Evolutionary conservation across 78 protist genomes (phyloP), one percentile per base, ranked within the genome.

Genomic region (Tieghemostelium lacteum): DNA sequence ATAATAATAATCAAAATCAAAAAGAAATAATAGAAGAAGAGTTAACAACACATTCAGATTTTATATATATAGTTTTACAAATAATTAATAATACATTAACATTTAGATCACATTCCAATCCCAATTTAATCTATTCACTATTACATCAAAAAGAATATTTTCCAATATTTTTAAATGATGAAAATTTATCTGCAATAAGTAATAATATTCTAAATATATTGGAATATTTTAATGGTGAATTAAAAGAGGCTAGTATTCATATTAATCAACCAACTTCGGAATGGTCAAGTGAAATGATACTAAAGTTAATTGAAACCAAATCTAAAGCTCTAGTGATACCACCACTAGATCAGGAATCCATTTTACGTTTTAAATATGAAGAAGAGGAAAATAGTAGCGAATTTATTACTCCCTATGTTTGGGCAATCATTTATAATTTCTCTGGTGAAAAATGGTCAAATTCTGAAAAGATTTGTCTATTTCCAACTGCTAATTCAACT

Each of bases 1-100:
- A 2, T 45, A 45, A 39, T 29, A 42, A 69, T 50, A 71, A 22
- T 45, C 52, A 45, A 6, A 54, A 16, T 28, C 26, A 50, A 0
- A 65, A 33, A 37, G 88, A 78, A 52, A 34, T 66, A 64, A 57
- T 66, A 10, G 55, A 60, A 17, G 91, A 69, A 40, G 91, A 83
- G 65, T 45, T 83, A 42, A 61, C 39, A n/a, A 83, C 91, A 28
- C 91, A 83, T 61, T 69, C 78, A 1, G 91, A 83, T 29, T 83
- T 83, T 33, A 34, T 83, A 26, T 69, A 55, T 42, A 83, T 69
- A 17, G 72, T 83, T n/a, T 63, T 83, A 31, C 91, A 83, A 42
- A 83, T 83, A 42, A 69, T 83, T 22, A 83, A 83, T 33, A 83
- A 83, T 33, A 83, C 91, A 28, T 50, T 83, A 1, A 83, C 91